Base-by-base conservation (phyloP, 2,329 filamentous ascomycete genomes). In the Epichloe sylvatica region DNA sequence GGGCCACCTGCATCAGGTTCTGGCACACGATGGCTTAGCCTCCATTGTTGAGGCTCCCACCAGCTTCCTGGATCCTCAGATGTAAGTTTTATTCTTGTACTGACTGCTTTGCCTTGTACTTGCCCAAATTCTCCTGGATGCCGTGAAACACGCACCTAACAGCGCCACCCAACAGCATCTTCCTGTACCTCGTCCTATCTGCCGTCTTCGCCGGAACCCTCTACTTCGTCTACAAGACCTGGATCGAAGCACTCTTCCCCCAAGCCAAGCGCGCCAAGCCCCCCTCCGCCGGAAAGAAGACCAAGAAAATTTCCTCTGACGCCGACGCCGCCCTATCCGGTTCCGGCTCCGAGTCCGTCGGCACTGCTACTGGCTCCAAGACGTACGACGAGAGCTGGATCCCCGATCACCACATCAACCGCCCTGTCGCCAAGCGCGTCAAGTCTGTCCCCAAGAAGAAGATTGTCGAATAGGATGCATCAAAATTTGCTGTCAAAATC, bases 141-240 rank as follows among this genome's bases (percentile, higher is more conserved):
- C 30, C 30, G 30, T 30, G 30, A 11, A 30, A 4, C 39, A 13
- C 8, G 38, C 11, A 33, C 12, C 46, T 47, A 40, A 47, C 23
- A 30, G 3, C 5, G 5, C 3, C 1, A 1, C 3, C 0, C 3
- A 9, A 13, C 49, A 97, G 92, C 65, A 88, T 97, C 72, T 98
- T 98, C 81, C 81, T 98, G 55, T 97, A 97, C 75, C 76, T 95
- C 65, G 83, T 97, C 74, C 84, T 98, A 59, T 74, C 83, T 49
- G 82, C 77, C 54, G 78, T 76, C 55, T 94, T 94, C 65, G 80
- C 71, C 56, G 89, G 85, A 54, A 88, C 83, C 49, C 79, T 84
- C 65, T 96, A 91, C 80, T 95, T 95, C 70, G 88, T 96, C 72
- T 98, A 98, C 80, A 92, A 84, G 74, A 94, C 91, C 62, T 97